Evolutionary conservation across 495 filamentous ascomycete genomes (phyloP), one percentile per base, ranked within the genome.

Genomic region (Daldinia caldariorum): DNA sequence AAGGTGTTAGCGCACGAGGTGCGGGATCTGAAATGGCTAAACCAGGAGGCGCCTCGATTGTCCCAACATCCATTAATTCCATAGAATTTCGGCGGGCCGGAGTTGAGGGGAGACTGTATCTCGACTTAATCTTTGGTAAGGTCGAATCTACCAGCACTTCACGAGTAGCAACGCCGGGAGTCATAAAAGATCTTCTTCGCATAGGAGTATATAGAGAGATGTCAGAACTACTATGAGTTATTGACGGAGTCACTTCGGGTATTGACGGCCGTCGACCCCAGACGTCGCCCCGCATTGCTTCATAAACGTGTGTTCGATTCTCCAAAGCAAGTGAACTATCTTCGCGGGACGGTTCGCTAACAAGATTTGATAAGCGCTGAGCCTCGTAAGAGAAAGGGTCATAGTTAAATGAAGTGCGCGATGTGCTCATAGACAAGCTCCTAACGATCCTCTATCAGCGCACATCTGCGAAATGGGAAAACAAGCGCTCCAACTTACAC

Each of bases 81-180:
- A 79, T 68, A 0, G 80, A 80, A 22, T 72, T 79, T 71, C 34
- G 74, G 72, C 59, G 80, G 20, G 66, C 67, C 67, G 80, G 81
- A 13, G 77, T 81, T 4, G 77, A 69, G 0, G 81, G 74, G 22
- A 78, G 77, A 55, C 79, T 83, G 39, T 78, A 64, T 16, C 79
- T 81, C 18, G 71, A 60, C 54, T 63, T 77, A 16, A 61, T 49
- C 31, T 61, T 79, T 32, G 65, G 77, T 70, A 41, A 58, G 63
- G 14, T 69, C 57, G 43, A 63, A 61, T 59, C 59, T 50, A 31
- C 68, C 69, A 53, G 64, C 66, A 41, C 69, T 62, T 66, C 71
- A 16, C 83, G 78, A 22, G 83, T 85, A 14, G 83, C 83, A 32
- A 85, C 71, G 10, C 83, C 83, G 1, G 83, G 83, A 4, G 77